phyloP scores from a whole-genome alignment of 257 asterid genomes.

The Solanum phureja region DNA sequence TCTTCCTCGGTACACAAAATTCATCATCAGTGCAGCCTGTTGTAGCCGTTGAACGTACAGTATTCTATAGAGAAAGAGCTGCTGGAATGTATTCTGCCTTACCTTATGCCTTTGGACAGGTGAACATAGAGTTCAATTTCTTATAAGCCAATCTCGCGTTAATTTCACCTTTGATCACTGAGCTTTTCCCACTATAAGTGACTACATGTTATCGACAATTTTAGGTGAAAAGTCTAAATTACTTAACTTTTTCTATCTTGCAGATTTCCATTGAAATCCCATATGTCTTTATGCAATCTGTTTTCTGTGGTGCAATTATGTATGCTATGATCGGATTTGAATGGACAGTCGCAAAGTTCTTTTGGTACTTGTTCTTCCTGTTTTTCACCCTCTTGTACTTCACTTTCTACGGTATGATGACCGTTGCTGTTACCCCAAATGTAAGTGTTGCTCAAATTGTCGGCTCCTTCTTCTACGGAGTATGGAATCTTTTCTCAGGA shows the following conservation, averaged over 20 bases:
- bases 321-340: no score
- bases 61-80: conserved; percentile 70
- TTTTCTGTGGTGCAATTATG: conserved; percentile 38
- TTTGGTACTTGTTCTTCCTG: no score
- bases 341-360: no score
- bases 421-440: no score
- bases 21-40: conserved; percentile 66
- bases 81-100: conserved; percentile 82
- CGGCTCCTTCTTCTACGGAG: no score
- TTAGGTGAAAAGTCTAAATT: not conserved
- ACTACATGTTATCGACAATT: not conserved
- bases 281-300: conserved; percentile 29
- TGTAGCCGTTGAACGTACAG: conserved; percentile 71
- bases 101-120: conserved; percentile 79
- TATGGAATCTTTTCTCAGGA: no score
- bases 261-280: conserved; percentile 62
- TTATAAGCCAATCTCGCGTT: not conserved
- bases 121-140: not conserved
- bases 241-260: not conserved
- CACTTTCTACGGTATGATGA: no score
- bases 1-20: conserved; percentile 56
- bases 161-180: not conserved
- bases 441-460: no score
- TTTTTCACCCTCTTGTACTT: no score
- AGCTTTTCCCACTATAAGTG: not conserved